Base-by-base conservation (phyloP, 192 early-diverging fungal genomes). In the Mortierella antarctica region DNA sequence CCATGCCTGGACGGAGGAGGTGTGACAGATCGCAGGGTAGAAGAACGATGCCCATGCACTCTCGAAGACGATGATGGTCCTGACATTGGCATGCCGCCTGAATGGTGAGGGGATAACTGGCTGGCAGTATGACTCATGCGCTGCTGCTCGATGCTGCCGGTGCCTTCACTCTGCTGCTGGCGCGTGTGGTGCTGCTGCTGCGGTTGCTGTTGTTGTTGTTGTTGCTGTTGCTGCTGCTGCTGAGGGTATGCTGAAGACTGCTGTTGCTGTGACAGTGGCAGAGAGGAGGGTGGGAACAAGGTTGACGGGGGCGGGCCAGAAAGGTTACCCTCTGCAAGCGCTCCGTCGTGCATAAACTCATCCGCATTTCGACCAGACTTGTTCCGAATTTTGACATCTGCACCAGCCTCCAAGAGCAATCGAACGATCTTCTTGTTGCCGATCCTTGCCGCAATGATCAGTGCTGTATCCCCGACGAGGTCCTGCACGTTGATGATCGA, bases 401-500 rank as follows among this genome's bases (percentile, higher is more conserved):
- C 93, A 0, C 92, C 92, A 17, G 87, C 83, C 39, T 86, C 86
- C 20, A 92, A 53, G 0, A 94, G 71, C 67, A 91, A 49, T 64
- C 86, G 75, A 7, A 91, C 87, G 0, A 94, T 73, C 42, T 88
- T 89, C 40, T 84, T 85, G 18, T 91, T 88, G 0, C 88, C 90
- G 51, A 83, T 86, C 58, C 89, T 83, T 6, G 88, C 80, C 1
- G 90, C 92, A 72, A 93, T 90, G 23, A 88, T 89, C 67, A 94
- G 68, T 2, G 93, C 88, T 0, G 91, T 94, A 68, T 98, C 93
- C 7, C 98, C 98, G 18, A 88, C 88, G 7, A 90, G 85, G 62
- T 98, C 95, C 62, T 94, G 90, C 40, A 95, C 85, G 62, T 92
- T 92, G 50, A 94, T 83, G 49, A 94, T 91, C 46, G 74, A 72